phyloP scores from a whole-genome alignment of 306 rosid genomes.

The Inga laurina region DNA sequence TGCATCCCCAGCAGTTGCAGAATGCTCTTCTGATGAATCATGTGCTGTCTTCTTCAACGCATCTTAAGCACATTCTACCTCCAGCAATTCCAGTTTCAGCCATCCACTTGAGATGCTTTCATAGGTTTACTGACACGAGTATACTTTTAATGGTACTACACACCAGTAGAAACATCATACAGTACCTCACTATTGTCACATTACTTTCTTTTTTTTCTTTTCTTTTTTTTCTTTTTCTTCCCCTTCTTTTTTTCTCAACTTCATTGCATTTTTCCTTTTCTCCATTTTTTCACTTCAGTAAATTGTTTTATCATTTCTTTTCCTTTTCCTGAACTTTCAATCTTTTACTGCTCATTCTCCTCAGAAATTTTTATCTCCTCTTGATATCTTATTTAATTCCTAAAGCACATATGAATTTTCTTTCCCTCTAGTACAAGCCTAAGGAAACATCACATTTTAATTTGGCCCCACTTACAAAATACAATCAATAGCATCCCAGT shows the following conservation, averaged over 20 bases:
- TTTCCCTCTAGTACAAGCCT: conserved; percentile 35
- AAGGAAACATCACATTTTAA: conserved; percentile 38
- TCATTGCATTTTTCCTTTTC: conserved; percentile 30
- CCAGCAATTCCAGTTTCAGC: conserved; percentile 47
- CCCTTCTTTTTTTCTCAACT: neutral
- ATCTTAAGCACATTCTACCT: conserved; percentile 40
- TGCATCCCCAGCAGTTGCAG: conserved; percentile 54
- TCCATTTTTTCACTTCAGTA: conserved; percentile 32
- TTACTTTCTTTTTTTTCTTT: conserved; percentile 18
- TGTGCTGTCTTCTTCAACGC: conserved; percentile 55
- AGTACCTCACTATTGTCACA: conserved; percentile 3
- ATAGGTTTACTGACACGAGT: conserved; percentile 32
- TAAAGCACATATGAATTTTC: conserved; percentile 6
- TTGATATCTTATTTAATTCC: neutral
- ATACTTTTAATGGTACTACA: conserved; percentile 18
- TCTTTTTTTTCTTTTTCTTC: conserved; percentile 10
- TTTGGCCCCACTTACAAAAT: conserved; percentile 56
- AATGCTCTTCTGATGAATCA: conserved; percentile 47
- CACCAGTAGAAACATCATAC: neutral
- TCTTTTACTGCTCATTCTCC: conserved; percentile 20
- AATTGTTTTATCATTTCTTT: conserved; percentile 26
- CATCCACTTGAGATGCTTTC: conserved; percentile 43
- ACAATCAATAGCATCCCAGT: conserved; percentile 61
- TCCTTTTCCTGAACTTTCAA: conserved; percentile 34
- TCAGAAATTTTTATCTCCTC: conserved; percentile 1